Evolutionary conservation across 345 rosid species (phyloP).

Genomic region (Pugionium cornutum): DNA sequence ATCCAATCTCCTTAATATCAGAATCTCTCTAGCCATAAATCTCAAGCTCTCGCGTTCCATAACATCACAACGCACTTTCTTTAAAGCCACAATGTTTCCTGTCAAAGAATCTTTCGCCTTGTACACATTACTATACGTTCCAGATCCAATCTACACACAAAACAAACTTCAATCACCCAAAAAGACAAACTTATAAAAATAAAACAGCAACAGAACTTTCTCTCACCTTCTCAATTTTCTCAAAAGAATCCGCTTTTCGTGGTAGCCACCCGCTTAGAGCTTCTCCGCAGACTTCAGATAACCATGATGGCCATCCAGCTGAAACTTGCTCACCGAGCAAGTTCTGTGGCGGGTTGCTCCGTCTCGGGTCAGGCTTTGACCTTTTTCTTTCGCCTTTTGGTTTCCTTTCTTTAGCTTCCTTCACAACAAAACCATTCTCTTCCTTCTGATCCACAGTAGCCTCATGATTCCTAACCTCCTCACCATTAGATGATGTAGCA

Average conservation of each 20-base stretch:
- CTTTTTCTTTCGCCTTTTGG: conserved; percentile 7
- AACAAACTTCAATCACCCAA: not conserved
- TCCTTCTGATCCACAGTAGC: not conserved
- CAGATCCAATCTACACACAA: conserved; percentile 23
- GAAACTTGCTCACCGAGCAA: conserved; percentile 13
- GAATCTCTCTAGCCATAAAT: conserved; percentile 27
- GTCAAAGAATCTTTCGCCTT: conserved; percentile 44
- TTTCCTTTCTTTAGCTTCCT: not conserved
- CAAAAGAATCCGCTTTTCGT: conserved; percentile 19
- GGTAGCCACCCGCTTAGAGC: conserved; percentile 22
- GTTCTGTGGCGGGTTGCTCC: conserved; percentile 12
- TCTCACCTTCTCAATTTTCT: conserved; percentile 27
- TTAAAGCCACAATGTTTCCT: conserved; percentile 15
- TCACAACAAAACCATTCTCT: not conserved
- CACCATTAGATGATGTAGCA: not conserved
- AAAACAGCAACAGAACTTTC: not conserved
- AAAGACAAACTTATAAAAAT: not conserved
- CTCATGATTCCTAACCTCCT: not conserved
- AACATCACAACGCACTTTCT: conserved; percentile 26
- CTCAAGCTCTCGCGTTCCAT: conserved; percentile 18
- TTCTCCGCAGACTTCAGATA: conserved; percentile 28
- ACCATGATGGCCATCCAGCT: conserved; percentile 28
- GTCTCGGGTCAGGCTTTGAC: conserved; percentile 12
- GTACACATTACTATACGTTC: conserved; percentile 27
- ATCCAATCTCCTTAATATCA: conserved; percentile 19